These are phyloP conservation scores for Polyplosphaeria fusca DNA, from an alignment of 495 filamentous ascomycete species.

Conservation along the genomic window DNA sequence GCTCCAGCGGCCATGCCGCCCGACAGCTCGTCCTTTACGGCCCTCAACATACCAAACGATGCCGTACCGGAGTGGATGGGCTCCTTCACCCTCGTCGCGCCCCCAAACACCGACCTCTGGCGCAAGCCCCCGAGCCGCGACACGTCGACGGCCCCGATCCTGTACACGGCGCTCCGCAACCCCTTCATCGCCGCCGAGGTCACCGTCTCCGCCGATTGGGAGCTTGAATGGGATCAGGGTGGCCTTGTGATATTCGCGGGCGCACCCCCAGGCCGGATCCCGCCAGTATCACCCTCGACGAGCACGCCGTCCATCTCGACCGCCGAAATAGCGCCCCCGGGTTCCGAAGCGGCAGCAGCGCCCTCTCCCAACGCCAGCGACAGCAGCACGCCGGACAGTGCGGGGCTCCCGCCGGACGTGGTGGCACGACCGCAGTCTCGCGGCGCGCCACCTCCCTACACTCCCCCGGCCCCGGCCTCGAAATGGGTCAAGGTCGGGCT, in stretches of 20 bases:
- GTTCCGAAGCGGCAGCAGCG: conserved; percentile 6
- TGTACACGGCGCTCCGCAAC: conserved; percentile 53
- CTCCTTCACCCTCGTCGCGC: conserved; percentile 55
- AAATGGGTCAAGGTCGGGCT: conserved; percentile 62
- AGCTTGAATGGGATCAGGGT: conserved; percentile 61
- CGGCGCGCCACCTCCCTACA: conserved; percentile 34
- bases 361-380: not conserved
- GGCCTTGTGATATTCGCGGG: conserved; percentile 57
- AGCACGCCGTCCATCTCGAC: not conserved
- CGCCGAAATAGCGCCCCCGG: not conserved
- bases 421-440: conserved; percentile 4
- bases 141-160: conserved; percentile 56
- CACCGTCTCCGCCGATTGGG: conserved; percentile 58
- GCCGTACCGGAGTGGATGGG: conserved; percentile 53
- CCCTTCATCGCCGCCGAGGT: conserved; percentile 57
- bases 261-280: conserved; percentile 31
- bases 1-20: conserved; percentile 47
- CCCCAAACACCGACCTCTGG: conserved; percentile 51
- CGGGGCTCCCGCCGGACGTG: conserved; percentile 11
- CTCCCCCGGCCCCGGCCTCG: conserved; percentile 37
- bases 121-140: conserved; percentile 55
- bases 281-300: not conserved
- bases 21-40: conserved; percentile 51
- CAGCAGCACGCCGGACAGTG: conserved; percentile 6
- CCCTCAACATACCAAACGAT: conserved; percentile 50